phyloP scores from a whole-genome alignment of 768 basidiomycete genomes.

The Mycena rebaudengoi region DNA sequence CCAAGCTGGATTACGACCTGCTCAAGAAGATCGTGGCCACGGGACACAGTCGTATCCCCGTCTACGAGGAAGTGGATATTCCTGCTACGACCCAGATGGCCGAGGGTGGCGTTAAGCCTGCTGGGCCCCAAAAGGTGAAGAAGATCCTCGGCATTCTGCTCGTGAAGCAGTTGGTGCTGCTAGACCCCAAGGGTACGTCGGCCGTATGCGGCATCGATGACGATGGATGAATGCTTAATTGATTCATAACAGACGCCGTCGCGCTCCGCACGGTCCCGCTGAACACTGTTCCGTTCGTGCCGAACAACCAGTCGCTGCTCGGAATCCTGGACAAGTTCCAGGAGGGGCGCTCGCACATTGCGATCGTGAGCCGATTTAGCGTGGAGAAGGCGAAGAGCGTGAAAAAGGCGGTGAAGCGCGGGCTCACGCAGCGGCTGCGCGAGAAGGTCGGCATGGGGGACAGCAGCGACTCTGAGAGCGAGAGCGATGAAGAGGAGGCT shows the following conservation, averaged over 20 bases:
- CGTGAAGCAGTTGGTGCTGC: constrained; percentile 88
- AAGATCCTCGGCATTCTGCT: constrained; percentile 88
- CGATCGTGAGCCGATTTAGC: constrained; percentile 85
- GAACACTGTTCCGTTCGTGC: constrained; percentile 87
- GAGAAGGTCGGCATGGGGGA: constrained; percentile 80
- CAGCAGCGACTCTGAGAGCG: constrained; percentile 37
- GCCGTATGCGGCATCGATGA: background rate
- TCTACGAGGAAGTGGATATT: constrained; percentile 81
- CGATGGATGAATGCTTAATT: background rate
- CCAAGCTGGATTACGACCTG: constrained; percentile 81
- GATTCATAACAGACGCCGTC: constrained; percentile 69
- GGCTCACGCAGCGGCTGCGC: constrained; percentile 80
- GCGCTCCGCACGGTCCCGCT: constrained; percentile 85
- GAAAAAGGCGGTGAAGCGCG: constrained; percentile 84
- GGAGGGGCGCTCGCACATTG: constrained; percentile 92
- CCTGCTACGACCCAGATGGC: constrained; percentile 18
- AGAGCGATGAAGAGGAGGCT: constrained; percentile 15
- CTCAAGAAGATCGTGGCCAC: constrained; percentile 79
- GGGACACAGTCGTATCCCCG: constrained; percentile 86
- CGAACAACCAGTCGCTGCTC: constrained; percentile 84
- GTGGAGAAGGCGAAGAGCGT: constrained; percentile 78
- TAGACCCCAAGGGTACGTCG: constrained; percentile 79
- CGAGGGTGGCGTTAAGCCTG: background rate
- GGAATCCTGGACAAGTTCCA: constrained; percentile 92
- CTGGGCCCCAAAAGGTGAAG: constrained; percentile 61